A percentile compares a stretch with the other conserved stretches of the same genome.
Evolutionary conservation across 2,329 filamentous ascomycete genomes (phyloP).

Genomic region (Mycosphaerella sp.): DNA sequence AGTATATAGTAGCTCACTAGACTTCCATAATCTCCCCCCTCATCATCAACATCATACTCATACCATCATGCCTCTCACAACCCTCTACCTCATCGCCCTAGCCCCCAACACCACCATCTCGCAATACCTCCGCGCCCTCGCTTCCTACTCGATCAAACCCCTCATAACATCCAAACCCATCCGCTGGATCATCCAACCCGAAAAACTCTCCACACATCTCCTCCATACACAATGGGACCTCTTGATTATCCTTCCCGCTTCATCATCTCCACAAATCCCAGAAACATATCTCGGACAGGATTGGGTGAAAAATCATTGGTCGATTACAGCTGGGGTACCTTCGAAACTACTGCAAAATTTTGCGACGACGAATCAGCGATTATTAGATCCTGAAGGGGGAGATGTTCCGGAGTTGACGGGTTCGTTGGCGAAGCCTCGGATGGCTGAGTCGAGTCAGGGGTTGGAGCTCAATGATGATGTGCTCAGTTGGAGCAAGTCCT

Average conservation of each 20-base stretch:
- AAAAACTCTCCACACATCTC: constrained; percentile 38
- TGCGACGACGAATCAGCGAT: constrained; percentile 34
- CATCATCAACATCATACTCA: not conserved
- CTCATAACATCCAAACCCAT: constrained; percentile 42
- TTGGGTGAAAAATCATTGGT: constrained; percentile 31
- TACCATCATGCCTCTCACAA: constrained; percentile 44
- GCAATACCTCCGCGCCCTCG: constrained; percentile 40
- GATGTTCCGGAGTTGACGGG: constrained; percentile 37
- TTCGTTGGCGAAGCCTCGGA: too few relatives aligned
- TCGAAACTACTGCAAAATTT: constrained; percentile 38
- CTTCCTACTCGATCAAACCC: constrained; percentile 33
- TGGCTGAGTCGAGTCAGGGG: too few relatives aligned
- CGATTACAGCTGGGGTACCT: constrained; percentile 40
- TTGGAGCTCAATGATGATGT: constrained; percentile 52
- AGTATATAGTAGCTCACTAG: too few relatives aligned
- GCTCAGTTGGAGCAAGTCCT: constrained; percentile 44
- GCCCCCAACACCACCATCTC: constrained; percentile 29
- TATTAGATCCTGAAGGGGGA: constrained; percentile 34
- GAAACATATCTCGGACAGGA: constrained; percentile 20
- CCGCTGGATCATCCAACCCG: constrained; percentile 48
- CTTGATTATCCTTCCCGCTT: constrained; percentile 40
- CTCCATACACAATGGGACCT: constrained; percentile 45
- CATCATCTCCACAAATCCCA: constrained; percentile 23
- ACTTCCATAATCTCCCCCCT: too few relatives aligned
- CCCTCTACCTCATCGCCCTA: constrained; percentile 44